Evolutionary conservation across 768 basidiomycete species (phyloP), one percentile per base, ranked within the genome.

Genomic region (Tylopilus sp.): DNA sequence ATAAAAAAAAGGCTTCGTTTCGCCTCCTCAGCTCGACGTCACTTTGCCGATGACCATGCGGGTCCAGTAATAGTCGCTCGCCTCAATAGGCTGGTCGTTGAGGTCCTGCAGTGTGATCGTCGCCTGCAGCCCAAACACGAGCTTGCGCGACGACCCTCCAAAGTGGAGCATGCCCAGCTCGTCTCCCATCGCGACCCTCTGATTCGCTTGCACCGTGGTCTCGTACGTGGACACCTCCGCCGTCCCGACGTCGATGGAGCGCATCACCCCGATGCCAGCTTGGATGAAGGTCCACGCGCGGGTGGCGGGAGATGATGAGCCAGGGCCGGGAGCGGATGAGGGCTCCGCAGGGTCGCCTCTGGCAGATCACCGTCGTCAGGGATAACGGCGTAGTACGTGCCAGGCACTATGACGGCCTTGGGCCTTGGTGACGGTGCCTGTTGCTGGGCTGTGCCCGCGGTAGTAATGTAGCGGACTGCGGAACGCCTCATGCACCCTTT

Each of bases 211-310:
- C 8, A 40, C 20, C 3, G 17, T 48, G 6, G 40, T 20, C 3
- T 18, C 21, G 10, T 39, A 48, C 7, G 39, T 48, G 23, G 80
- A 83, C 8, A 84, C 79, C 65, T 85, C 83, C 2, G 69, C 70
- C 82, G 85, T 84, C 0, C 83, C 83, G 17, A 84, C 72, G 0
- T 62, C 79, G 10, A 83, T 67, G 62, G 82, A 80, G 49, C 72
- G 75, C 68, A 81, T 69, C 35, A 82, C 54, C 2, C 82, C 82
- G 36, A 85, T 76, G 28, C 78, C 73, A 6, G 80, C 70, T 53
- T 79, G 63, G 59, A 85, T 82, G 63, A 77, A 80, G 48, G 83
- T 72, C 49, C 83, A 59, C 0, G 71, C 73, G 38, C 83, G 75
- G 4, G 81, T 71, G 3, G 81, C 75, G 3, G n/a, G 76, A 57